Base-by-base conservation (phyloP, 164 flowering plant genomes). In the Stephania japonica region DNA sequence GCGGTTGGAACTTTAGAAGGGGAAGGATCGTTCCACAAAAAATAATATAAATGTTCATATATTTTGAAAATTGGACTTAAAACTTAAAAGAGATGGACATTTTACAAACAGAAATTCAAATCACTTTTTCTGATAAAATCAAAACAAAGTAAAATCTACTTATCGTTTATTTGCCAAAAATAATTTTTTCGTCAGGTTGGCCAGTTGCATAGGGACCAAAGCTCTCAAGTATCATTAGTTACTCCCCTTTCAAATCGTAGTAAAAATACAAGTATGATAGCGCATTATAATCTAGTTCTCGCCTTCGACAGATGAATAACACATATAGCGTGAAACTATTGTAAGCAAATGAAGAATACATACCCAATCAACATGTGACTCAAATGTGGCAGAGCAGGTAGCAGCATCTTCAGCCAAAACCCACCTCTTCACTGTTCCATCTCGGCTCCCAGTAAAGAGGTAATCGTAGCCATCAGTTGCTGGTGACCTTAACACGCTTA, bases 301-400 rank as follows among this genome's bases (percentile, higher is more conserved):
- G 16, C 18, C 53, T 42, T 11, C 19, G 43, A 12, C 25, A 38
- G 21, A 12, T n/a, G 56, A 16, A 5, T 24, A 25, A 4, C 14
- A n/a, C 42, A 70, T 9, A 26, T 76, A 18, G 11, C 12, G 53
- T 68, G 25, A 9, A 9, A 19, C 42, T 75, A 56, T 2, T 12
- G 43, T 62, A 43, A 42, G 49, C 59, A 59, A 23, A 32, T 12
- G 68, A 42, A 67, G 72, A 59, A 25, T 65, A 65, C 41, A 7
- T 88, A 95, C 99, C 99, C 99, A 95, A 73, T 95, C 99, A 77
- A 91, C 89, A 83, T 95, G 99, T 8, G 99, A 95, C 86, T 95
- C 99, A 76, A 95, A 95, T 64, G 99, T 95, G 62, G 97, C 85
- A 41, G 98, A 89, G 84, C 91, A 95, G 43, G 88, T 85, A 13